Base-by-base conservation (phyloP, 1,284 basidiomycete genomes). In the Hymenochaete sp. region DNA sequence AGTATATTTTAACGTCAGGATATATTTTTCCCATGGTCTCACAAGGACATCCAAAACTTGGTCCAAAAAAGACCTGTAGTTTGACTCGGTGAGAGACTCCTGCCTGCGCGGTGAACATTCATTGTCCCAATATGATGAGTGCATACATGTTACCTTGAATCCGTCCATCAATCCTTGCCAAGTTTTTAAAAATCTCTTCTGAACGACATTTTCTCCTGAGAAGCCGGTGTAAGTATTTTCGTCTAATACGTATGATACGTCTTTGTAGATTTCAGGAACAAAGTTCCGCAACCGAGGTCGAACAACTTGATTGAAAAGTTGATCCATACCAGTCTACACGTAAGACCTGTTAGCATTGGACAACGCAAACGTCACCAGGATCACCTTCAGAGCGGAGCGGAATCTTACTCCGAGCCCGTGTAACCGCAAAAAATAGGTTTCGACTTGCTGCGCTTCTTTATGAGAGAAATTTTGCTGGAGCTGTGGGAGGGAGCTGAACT, bases 291-390 rank as follows among this genome's bases (percentile, higher is more conserved):
- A 62, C 47, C 83, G 82, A 0, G 93, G 90, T 19, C 91, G 75
- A 47, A 93, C 75, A 7, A 97, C 71, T 58, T 96, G 91, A 53
- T 90, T 93, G 69, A 98, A 98, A 18, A 98, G 68, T 56, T 93
- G 90, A 54, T 98, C 95, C 32, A 97, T 72, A 27, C 93, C 91
- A 8, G 77, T 72, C 82, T 93, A 60, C 2, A 18, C 22, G 41
- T 39, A n/a, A n/a, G n/a, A n/a, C n/a, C 25, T 42, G 19, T 52
- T 27, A 48, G 18, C 32, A 42, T 36, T 26, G 44, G 28, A 45
- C 55, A 40, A 51, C 36, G 37, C 50, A 44, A 31, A 31, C 21
- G 51, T 42, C 6, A 50, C 36, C 14, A 48, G 44, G 25, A 13
- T 14, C 26, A 89, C 90, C 60, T 83, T 80, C 43, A 87, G 66